These are phyloP conservation scores for Byssothecium circinans DNA, from an alignment of 2,329 filamentous ascomycete genomes.

Conservation along the genomic window DNA sequence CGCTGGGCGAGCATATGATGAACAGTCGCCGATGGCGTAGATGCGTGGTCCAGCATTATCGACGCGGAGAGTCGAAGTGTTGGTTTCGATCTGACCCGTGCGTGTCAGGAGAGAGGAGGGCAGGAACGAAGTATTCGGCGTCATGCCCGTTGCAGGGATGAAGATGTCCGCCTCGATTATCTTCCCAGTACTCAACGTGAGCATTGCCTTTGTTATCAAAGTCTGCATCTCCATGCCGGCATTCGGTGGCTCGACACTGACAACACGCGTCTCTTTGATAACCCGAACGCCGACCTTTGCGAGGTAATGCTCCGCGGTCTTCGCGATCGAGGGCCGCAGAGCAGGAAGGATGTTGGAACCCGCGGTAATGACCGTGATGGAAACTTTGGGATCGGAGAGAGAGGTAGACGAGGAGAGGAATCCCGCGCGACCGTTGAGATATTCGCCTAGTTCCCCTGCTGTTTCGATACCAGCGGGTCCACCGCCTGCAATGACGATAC, in stretches of 20 bases:
- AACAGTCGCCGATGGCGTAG: no score
- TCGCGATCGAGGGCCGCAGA: slow-evolving; percentile 26
- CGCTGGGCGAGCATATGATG: no score
- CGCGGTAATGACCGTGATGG: slow-evolving; percentile 41
- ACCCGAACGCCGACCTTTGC: slow-evolving; percentile 53
- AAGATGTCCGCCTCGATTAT: no score
- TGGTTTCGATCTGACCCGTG: no score
- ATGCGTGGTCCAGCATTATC: no score
- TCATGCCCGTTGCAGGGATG: slow-evolving; percentile 37
- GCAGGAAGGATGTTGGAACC: slow-evolving; percentile 33
- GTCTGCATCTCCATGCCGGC: slow-evolving; percentile 35
- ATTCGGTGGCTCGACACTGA: slow-evolving; percentile 28
- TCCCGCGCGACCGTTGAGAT: slow-evolving; percentile 52
- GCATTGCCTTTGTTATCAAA: slow-evolving; percentile 34
- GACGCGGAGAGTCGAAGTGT: no score
- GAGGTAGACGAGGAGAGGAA: slow-evolving; percentile 37
- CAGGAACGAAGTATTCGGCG: slow-evolving; percentile 37
- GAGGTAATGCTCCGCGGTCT: slow-evolving; percentile 37
- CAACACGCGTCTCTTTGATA: slow-evolving; percentile 47
- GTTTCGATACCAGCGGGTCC: no score
- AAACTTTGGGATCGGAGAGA: slow-evolving; percentile 30
- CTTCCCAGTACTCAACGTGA: slow-evolving; percentile 47
- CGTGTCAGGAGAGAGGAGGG: slow-evolving; percentile 19
- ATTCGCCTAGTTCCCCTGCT: no score
- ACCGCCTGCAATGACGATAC: no score